Percentiles rank a stretch among this genome's conserved stretches.
phyloP scores from a whole-genome alignment of 257 asterid species.

The Nicotiana benthamiana region DNA sequence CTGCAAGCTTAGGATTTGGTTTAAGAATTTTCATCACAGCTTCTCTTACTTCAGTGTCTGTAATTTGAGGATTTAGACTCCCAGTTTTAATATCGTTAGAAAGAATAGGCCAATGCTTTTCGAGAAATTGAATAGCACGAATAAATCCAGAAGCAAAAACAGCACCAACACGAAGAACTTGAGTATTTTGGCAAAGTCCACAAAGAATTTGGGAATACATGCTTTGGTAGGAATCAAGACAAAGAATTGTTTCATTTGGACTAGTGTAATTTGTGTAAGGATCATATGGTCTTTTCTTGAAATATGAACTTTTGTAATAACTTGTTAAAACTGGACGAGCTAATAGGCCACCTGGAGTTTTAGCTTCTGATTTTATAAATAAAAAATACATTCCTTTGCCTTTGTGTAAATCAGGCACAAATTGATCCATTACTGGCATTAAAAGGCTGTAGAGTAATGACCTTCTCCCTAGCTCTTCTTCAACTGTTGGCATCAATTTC shows the following conservation, averaged over 20 bases:
- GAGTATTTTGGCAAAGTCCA: constrained; percentile 27
- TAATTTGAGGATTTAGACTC: constrained; percentile 16
- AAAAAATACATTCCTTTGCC: constrained; percentile 39
- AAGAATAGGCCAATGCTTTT: constrained; percentile 25
- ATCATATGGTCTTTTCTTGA: constrained; percentile 22
- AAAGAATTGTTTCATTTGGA: constrained; percentile 40
- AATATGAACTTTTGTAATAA: constrained; percentile 9
- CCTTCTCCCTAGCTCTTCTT: constrained; percentile 16
- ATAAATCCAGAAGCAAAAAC: constrained; percentile 42
- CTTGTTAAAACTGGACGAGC: constrained; percentile 39
- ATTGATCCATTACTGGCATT: constrained; percentile 21
- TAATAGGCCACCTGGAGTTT: constrained; percentile 29
- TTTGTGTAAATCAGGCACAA: constrained; percentile 29
- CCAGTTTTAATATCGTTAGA: constrained; percentile 27
- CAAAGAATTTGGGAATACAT: constrained; percentile 43
- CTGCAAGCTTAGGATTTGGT: constrained; percentile 18
- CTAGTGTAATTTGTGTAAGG: constrained; percentile 33
- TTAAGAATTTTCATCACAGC: constrained; percentile 22
- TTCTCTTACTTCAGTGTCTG: constrained; percentile 18
- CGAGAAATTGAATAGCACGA: constrained; percentile 32
- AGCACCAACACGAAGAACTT: constrained; percentile 37
- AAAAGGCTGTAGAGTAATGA: constrained; percentile 9
- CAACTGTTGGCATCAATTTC: constrained; percentile 16
- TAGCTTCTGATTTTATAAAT: constrained; percentile 30
- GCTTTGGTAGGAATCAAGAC: constrained; percentile 36